Conservation (phyloP, 179 eudicot species). For the Beta macrorhiza region DNA sequence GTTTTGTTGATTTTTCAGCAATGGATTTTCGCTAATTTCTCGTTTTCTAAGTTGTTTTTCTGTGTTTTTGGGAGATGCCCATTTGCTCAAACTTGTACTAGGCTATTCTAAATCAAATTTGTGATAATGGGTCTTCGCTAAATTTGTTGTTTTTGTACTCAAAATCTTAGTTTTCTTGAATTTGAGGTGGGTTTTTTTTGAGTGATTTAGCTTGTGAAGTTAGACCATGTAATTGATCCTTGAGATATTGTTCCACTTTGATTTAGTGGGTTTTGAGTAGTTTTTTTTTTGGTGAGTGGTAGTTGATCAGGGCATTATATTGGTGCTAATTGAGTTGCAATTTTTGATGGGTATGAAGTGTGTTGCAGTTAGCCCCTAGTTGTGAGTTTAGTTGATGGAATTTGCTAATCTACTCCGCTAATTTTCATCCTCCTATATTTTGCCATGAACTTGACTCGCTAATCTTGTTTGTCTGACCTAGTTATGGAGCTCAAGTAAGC, state of each 20-base stretch:
- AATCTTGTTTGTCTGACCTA: conserved; percentile 26
- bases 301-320: conserved; percentile 19
- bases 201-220: conserved; percentile 14
- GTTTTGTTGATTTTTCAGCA: conserved; percentile 1
- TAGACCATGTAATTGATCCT: conserved; percentile 37
- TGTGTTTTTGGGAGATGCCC: conserved; percentile 32
- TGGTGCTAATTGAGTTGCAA: conserved; percentile 20
- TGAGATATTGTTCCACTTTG: conserved; percentile 12
- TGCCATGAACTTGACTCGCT: conserved; percentile 42
- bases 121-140: conserved; percentile 56
- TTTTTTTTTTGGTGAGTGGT: conserved; percentile 18
- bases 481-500: conserved; percentile 52
- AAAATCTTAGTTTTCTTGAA: conserved; percentile 8
- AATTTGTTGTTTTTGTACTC: conserved; percentile 18
- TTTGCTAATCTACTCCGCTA: conserved; percentile 28
- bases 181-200: conserved; percentile 4
- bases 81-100: conserved; percentile 35
- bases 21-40: conserved; percentile 62
- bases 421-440: conserved; percentile 5
- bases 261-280: conserved; percentile 16
- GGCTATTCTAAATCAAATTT: conserved; percentile 16
- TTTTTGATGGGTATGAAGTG: conserved; percentile 43
- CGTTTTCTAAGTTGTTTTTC: conserved; percentile 4
- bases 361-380: conserved; percentile 36
- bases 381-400: conserved; percentile 38